Percentiles rank a stretch among this genome's conserved stretches.
These are phyloP conservation scores for Aspergillus texensis DNA, from an alignment of 2,329 filamentous ascomycete species.

Conservation along the genomic window DNA sequence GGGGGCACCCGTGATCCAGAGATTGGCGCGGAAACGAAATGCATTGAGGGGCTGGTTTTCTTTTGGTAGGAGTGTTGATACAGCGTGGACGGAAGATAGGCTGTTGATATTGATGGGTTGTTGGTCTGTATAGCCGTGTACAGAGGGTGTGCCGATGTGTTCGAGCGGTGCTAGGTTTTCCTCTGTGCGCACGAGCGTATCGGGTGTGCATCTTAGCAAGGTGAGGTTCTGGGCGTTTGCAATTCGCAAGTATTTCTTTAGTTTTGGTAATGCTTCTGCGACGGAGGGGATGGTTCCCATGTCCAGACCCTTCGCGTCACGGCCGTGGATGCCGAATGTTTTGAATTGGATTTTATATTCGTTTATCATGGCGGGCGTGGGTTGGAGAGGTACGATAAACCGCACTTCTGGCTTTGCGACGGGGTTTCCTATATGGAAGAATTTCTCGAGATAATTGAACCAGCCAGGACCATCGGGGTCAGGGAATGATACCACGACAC, in stretches of 20 bases:
- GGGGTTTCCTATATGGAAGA: neutral
- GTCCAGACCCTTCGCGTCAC: neutral
- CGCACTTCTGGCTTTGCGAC: neutral
- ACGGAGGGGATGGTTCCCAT: conserved; percentile 1
- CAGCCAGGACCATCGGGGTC: neutral
- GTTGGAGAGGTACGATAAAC: conserved; percentile 1
- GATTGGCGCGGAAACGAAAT: conserved; percentile 26
- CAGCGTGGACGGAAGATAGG: conserved; percentile 24
- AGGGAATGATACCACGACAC: conserved; percentile 6
- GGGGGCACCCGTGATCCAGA: conserved; percentile 19
- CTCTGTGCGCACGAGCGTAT: conserved; percentile 22
- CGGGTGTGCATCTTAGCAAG: conserved; percentile 16
- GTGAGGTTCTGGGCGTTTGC: neutral
- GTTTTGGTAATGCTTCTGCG: neutral
- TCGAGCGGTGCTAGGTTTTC: conserved; percentile 24
- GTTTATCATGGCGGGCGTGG: neutral
- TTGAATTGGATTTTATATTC: neutral
- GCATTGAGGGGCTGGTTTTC: conserved; percentile 26
- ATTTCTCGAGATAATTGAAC: neutral
- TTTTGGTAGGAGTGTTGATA: conserved; percentile 20
- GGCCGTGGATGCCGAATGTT: conserved; percentile 4
- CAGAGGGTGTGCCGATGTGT: conserved; percentile 23
- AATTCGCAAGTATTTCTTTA: conserved; percentile 2
- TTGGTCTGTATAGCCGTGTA: conserved; percentile 28
- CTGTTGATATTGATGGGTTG: conserved; percentile 27